Evolutionary conservation across 495 filamentous ascomycete genomes (phyloP).

Genomic region (Tricharina praecox): DNA sequence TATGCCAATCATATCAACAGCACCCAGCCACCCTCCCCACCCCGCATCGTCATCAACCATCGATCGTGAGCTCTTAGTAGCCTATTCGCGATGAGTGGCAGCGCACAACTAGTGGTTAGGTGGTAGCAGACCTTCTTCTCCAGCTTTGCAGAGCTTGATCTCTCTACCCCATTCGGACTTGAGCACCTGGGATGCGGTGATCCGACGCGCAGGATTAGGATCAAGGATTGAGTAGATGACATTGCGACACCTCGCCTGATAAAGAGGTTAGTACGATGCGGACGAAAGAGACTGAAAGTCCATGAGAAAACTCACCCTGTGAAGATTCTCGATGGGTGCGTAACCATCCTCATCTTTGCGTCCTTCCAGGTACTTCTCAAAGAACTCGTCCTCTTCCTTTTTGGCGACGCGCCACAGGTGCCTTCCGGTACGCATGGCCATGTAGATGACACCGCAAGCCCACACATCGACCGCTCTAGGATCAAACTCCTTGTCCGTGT

Average conservation of each 20-base stretch:
- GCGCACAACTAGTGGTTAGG: no score
- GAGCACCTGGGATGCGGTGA: slow-evolving; percentile 88
- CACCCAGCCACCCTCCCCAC: no score
- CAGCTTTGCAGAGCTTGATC: slow-evolving; percentile 89
- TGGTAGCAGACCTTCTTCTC: slow-evolving; percentile 55
- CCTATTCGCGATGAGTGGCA: no score
- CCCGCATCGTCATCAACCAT: no score
- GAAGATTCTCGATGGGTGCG: slow-evolving; percentile 84
- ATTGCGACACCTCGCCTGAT: slow-evolving; percentile 85
- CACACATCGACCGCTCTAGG: slow-evolving; percentile 92
- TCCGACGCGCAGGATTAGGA: slow-evolving; percentile 79
- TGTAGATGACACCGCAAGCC: slow-evolving; percentile 97
- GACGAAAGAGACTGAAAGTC: slow-evolving; percentile 3
- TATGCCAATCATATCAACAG: no score
- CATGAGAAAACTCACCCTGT: slow-evolving; percentile 62
- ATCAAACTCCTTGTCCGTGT: slow-evolving; percentile 86
- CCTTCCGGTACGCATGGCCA: slow-evolving; percentile 95
- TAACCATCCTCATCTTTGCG: slow-evolving; percentile 88
- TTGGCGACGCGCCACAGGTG: slow-evolving; percentile 93
- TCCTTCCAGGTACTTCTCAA: slow-evolving; percentile 78
- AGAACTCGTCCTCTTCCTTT: slow-evolving; percentile 94
- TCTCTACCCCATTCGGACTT: slow-evolving; percentile 97
- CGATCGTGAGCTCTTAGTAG: background rate
- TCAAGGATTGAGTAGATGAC: slow-evolving; percentile 98
- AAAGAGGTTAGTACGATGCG: background rate